Conservation (phyloP, 2,329 filamentous ascomycete species). For the Pseudophaeomoniella oleicola region DNA sequence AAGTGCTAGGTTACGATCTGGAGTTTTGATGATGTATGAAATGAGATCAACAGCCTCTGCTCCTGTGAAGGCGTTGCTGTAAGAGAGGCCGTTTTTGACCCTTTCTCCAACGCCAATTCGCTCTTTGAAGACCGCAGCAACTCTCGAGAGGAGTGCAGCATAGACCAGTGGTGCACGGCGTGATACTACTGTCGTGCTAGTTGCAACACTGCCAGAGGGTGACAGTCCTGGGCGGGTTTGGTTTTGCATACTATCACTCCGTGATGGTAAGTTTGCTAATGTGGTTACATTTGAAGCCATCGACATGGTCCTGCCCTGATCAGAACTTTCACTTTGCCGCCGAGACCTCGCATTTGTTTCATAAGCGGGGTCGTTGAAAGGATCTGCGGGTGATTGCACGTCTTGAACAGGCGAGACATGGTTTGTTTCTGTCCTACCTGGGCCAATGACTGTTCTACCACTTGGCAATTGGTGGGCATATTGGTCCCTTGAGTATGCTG, state of each 20-base stretch:
- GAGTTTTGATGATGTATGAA: slow-evolving; percentile 92
- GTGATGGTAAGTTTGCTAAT: slow-evolving; percentile 49
- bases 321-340: slow-evolving; percentile 28
- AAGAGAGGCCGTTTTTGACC: slow-evolving; percentile 91
- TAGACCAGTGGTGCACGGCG: slow-evolving; percentile 73
- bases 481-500: slow-evolving; percentile 60
- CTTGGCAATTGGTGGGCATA: slow-evolving; percentile 86
- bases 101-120: slow-evolving; percentile 75
- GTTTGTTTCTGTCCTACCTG: slow-evolving; percentile 30
- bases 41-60: slow-evolving; percentile 92
- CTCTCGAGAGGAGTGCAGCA: slow-evolving; percentile 81
- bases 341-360: slow-evolving; percentile 16
- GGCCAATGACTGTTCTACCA: slow-evolving; percentile 72
- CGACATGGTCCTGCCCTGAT: slow-evolving; percentile 58
- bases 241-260: slow-evolving; percentile 41
- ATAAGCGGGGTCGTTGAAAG: slow-evolving; percentile 1
- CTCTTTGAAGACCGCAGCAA: slow-evolving; percentile 82
- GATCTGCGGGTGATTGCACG: not conserved
- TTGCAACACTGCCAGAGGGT: slow-evolving; percentile 37
- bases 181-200: slow-evolving; percentile 49
- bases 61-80: slow-evolving; percentile 93
- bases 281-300: slow-evolving; percentile 63
- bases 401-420: slow-evolving; percentile 25
- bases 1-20: slow-evolving; percentile 83
- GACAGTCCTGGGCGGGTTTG: slow-evolving; percentile 40